Conservation (phyloP, 2,329 filamentous ascomycete species). For the Diaporthe destruens region DNA sequence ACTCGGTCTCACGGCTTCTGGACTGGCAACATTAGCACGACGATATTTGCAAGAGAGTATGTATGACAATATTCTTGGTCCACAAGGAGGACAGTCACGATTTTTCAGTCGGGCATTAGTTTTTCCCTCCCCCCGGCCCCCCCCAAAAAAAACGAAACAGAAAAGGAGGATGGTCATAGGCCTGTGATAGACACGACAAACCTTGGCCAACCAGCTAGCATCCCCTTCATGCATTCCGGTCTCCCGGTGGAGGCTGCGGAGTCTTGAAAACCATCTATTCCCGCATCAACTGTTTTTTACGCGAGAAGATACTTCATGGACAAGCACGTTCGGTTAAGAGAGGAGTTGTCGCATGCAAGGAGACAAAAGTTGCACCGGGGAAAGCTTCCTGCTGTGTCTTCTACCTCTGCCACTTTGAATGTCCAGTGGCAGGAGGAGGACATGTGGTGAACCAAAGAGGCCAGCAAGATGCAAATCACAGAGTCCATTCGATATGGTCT, state of each 20-base stretch:
- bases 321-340: background rate
- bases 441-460: background rate
- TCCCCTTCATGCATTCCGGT: slow-evolving; percentile 21
- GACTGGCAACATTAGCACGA: slow-evolving; percentile 3
- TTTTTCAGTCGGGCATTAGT: background rate
- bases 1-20: slow-evolving; percentile 20
- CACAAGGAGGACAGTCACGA: slow-evolving; percentile 4
- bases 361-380: slow-evolving; percentile 11
- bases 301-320: background rate
- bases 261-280: background rate
- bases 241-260: slow-evolving; percentile 9
- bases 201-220: slow-evolving; percentile 27
- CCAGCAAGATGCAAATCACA: slow-evolving; percentile 1
- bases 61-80: slow-evolving; percentile 22
- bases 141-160: background rate
- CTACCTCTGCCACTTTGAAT: slow-evolving; percentile 6
- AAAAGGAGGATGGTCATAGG: background rate
- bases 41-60: slow-evolving; percentile 34
- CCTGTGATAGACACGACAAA: background rate
- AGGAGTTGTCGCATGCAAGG: background rate
- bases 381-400: background rate
- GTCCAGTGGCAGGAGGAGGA: slow-evolving; percentile 4
- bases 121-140: too few relatives aligned
- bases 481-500: slow-evolving; percentile 23
- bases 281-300: slow-evolving; percentile 5